Evolutionary conservation across 371 early-diverging fungal species (phyloP).

Genomic region (Haplosporangium sp.): DNA sequence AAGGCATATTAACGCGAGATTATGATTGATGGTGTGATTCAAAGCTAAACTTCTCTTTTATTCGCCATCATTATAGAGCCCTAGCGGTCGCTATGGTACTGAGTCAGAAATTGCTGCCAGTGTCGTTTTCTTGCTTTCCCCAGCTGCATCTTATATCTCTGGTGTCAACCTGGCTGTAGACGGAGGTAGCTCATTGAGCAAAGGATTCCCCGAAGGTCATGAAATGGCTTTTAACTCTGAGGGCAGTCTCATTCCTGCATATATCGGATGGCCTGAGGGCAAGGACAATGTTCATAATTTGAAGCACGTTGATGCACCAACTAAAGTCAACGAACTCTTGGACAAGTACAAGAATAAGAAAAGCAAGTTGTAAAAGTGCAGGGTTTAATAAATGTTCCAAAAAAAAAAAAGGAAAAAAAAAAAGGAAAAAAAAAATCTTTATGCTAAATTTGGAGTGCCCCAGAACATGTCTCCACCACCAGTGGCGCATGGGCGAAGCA

Average conservation of each 20-base stretch:
- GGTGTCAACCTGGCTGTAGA: slow-evolving; percentile 58
- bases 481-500: not conserved
- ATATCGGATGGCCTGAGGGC: slow-evolving; percentile 54
- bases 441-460: not conserved
- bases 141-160: slow-evolving; percentile 61
- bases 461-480: not conserved
- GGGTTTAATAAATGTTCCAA: not conserved
- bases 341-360: slow-evolving; percentile 50
- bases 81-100: slow-evolving; percentile 64
- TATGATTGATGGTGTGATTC: not conserved
- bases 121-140: slow-evolving; percentile 61
- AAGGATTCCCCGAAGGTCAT: slow-evolving; percentile 49
- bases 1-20: no score
- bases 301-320: slow-evolving; percentile 53
- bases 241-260: slow-evolving; percentile 50
- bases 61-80: slow-evolving; percentile 39
- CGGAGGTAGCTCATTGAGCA: slow-evolving; percentile 56
- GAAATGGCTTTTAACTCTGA: slow-evolving; percentile 51
- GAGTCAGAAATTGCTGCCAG: slow-evolving; percentile 64
- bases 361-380: slow-evolving; percentile 31
- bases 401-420: no score
- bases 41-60: not conserved
- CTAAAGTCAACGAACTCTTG: slow-evolving; percentile 41
- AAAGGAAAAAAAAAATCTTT: no score
- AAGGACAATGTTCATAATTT: slow-evolving; percentile 48